These are phyloP conservation scores for Danielia oregonensis DNA, from an alignment of 805 yeast species.

Conservation along the genomic window DNA sequence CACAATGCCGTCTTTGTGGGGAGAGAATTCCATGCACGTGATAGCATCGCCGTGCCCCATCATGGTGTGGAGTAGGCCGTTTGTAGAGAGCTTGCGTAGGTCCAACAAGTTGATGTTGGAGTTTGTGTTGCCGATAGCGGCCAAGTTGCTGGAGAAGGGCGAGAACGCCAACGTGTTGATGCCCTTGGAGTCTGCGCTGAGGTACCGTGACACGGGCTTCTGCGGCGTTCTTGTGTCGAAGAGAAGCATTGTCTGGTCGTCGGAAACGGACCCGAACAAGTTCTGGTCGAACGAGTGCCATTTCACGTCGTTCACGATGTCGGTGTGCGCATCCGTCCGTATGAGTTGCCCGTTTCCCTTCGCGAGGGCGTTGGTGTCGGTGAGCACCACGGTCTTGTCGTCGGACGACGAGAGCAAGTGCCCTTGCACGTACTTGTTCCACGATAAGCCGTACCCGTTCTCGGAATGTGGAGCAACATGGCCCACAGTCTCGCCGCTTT, in stretches of 20 bases:
- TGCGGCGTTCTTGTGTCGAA: constrained; percentile 48
- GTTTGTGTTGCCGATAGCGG: constrained; percentile 70
- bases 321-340: constrained; percentile 36
- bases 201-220: constrained; percentile 23
- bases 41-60: constrained; percentile 76
- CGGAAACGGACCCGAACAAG: constrained; percentile 70
- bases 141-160: constrained; percentile 51
- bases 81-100: constrained; percentile 40
- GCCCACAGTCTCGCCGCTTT: constrained; percentile 22
- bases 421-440: constrained; percentile 51
- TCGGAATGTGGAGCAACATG: constrained; percentile 51
- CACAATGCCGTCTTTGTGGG: constrained; percentile 69
- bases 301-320: constrained; percentile 71
- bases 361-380: constrained; percentile 41
- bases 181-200: constrained; percentile 29
- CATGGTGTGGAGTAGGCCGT: constrained; percentile 59
- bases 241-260: constrained; percentile 54
- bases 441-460: constrained; percentile 74
- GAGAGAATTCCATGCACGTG: constrained; percentile 73
- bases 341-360: constrained; percentile 8
- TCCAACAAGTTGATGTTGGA: constrained; percentile 66
- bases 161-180: constrained; percentile 68
- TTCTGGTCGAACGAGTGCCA: constrained; percentile 57
- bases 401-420: constrained; percentile 60
- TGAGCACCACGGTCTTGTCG: constrained; percentile 58